Evolutionary conservation across 2,329 filamentous ascomycete genomes (phyloP).

Genomic region (Magnaporthales sp.): DNA sequence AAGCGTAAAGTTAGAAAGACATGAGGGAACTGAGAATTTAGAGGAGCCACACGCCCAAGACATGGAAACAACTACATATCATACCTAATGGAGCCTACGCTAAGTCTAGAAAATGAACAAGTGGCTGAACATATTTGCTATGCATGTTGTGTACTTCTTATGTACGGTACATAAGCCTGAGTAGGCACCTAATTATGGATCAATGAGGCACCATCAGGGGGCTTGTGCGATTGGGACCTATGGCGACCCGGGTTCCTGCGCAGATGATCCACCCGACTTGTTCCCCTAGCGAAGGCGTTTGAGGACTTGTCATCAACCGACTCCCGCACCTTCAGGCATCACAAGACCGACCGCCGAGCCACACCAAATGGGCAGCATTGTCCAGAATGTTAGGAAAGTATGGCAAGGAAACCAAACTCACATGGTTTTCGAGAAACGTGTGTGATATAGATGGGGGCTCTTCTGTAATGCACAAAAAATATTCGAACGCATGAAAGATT

Average conservation of each 20-base stretch:
- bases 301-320: conserved; percentile 11
- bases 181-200: no score
- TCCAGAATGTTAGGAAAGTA: not conserved
- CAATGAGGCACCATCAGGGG: not conserved
- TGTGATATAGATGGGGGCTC: no score
- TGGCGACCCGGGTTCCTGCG: conserved; percentile 21
- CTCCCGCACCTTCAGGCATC: conserved; percentile 1
- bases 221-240: conserved; percentile 7
- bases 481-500: not conserved
- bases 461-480: no score
- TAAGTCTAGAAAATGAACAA: not conserved
- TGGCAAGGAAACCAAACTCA: not conserved
- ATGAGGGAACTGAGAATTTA: not conserved
- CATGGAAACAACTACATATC: not conserved
- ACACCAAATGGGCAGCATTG: not conserved
- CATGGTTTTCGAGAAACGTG: not conserved
- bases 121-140: not conserved
- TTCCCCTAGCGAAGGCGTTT: not conserved
- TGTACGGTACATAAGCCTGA: no score
- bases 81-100: not conserved
- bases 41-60: not conserved
- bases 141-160: no score
- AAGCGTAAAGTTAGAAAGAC: not conserved
- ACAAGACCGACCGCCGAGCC: not conserved
- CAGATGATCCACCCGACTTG: conserved; percentile 17